Percentiles rank a stretch among this genome's conserved stretches.
Conservation (phyloP, 345 rosid genomes). For the Syzygium aromaticum region DNA sequence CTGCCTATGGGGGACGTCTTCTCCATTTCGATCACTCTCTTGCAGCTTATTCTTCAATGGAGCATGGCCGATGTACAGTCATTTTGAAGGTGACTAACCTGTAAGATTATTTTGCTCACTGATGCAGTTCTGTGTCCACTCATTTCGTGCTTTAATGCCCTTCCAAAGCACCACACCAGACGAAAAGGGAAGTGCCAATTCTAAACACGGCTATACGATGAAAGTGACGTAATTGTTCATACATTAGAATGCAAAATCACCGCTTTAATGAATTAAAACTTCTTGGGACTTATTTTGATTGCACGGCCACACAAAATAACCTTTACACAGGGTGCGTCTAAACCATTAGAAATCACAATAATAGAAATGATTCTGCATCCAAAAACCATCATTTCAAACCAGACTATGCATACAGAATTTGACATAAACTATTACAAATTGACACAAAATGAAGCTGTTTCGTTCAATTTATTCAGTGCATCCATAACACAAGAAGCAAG, state of each 20-base stretch:
- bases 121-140: not conserved
- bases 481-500: not conserved
- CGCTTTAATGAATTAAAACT: not conserved
- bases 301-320: not conserved
- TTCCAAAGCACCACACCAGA: not conserved
- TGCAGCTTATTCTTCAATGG: not conserved
- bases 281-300: not conserved
- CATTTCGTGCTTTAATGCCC: not conserved
- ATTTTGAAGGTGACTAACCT: not conserved
- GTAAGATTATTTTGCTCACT: not conserved
- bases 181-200: not conserved
- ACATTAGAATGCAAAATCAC: not conserved
- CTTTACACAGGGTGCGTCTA: not conserved
- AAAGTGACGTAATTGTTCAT: not conserved
- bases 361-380: not conserved
- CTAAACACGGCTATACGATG: not conserved
- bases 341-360: not conserved
- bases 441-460: not conserved
- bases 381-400: not conserved
- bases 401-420: not conserved
- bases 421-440: not conserved
- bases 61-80: not conserved
- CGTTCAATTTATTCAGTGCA: not conserved
- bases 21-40: not conserved
- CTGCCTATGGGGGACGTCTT: not conserved